Evolutionary conservation across 1,284 basidiomycete genomes (phyloP).

Genomic region (Boletus subluridellus): DNA sequence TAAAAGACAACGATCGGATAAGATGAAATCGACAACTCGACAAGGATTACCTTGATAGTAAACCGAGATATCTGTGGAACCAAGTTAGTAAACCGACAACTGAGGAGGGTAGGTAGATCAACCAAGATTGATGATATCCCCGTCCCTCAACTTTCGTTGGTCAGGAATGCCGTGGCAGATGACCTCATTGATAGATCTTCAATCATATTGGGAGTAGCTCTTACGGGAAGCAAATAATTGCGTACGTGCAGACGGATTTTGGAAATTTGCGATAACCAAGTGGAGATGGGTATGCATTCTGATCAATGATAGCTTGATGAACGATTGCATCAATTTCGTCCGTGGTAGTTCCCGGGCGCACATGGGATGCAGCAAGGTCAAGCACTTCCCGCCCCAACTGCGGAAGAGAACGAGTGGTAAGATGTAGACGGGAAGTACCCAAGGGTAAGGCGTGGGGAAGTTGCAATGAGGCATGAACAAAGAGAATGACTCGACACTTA

Average conservation of each 20-base stretch:
- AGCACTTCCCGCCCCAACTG: conserved; percentile 90
- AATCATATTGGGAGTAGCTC: conserved; percentile 4
- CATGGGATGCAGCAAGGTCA: conserved; percentile 81
- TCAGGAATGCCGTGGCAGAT: conserved; percentile 98
- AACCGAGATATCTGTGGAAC: conserved; percentile 52
- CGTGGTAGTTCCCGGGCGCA: conserved; percentile 90
- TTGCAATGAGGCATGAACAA: not conserved
- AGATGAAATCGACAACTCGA: not conserved
- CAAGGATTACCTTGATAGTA: conserved; percentile 60
- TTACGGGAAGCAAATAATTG: conserved; percentile 3
- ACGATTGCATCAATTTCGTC: conserved; percentile 94
- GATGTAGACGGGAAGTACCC: not conserved
- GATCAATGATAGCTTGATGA: conserved; percentile 90
- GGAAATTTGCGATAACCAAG: conserved; percentile 92
- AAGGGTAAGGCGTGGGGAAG: not conserved
- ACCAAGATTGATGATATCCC: conserved; percentile 94
- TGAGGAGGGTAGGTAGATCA: conserved; percentile 6
- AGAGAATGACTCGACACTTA: conserved; percentile 38
- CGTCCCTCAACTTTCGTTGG: conserved; percentile 78
- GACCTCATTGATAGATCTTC: conserved; percentile 88
- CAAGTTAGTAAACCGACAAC: conserved; percentile 12
- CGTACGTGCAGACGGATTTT: conserved; percentile 94
- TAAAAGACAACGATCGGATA: conserved; percentile 25
- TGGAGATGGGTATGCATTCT: conserved; percentile 91
- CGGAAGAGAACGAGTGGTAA: conserved; percentile 10